Conservation (phyloP, 2,329 filamentous ascomycete species). For the Helotiales sp. region DNA sequence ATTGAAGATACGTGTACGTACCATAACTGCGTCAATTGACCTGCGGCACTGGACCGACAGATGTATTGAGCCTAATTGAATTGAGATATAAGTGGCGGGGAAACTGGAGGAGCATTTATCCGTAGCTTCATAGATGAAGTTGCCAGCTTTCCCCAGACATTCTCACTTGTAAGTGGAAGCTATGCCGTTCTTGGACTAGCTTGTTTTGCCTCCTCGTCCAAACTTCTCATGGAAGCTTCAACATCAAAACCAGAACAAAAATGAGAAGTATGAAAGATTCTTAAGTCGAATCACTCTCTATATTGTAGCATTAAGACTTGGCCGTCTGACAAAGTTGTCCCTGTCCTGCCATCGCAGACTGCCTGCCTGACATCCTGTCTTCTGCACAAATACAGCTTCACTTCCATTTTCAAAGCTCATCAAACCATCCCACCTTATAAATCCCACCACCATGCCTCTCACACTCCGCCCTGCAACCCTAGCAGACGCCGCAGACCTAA, state of each 20-base stretch:
- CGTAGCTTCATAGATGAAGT: constrained; percentile 11
- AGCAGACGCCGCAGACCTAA: constrained; percentile 49
- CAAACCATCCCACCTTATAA: background rate
- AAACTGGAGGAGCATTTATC: constrained; percentile 20
- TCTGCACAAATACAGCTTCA: background rate
- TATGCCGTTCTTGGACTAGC: background rate
- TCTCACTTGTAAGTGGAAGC: background rate
- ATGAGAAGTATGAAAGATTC: background rate
- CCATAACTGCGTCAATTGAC: background rate
- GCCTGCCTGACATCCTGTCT: background rate
- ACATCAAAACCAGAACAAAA: background rate
- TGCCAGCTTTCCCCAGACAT: constrained; percentile 1
- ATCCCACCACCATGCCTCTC: constrained; percentile 31
- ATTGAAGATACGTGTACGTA: constrained; percentile 32
- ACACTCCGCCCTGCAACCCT: constrained; percentile 48
- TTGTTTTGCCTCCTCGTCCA: too few species aligned
- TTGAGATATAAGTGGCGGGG: constrained; percentile 18
- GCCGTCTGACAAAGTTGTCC: background rate
- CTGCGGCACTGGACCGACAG: background rate
- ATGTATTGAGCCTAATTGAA: constrained; percentile 24
- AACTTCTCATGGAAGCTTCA: too few species aligned
- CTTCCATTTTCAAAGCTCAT: background rate
- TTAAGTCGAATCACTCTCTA: background rate
- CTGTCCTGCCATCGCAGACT: background rate
- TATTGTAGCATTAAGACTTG: background rate